Conservation (phyloP, 2,329 filamentous ascomycete genomes). For the Aspergillus sp. region DNA sequence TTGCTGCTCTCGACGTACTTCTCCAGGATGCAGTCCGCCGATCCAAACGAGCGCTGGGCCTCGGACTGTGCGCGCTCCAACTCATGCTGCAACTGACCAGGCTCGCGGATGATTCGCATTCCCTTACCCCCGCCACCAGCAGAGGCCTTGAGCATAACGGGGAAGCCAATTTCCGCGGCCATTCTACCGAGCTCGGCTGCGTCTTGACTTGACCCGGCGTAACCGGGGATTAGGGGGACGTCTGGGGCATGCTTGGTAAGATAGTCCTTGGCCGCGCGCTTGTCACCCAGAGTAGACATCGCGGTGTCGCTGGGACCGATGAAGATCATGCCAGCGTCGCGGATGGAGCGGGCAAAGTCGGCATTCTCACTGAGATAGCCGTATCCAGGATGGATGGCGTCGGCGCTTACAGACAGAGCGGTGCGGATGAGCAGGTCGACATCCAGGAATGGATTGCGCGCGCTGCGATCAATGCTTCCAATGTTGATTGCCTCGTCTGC, state of each 20-base stretch:
- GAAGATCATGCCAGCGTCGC: constrained; percentile 32
- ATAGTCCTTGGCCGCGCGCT: constrained; percentile 17
- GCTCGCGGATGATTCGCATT: constrained; percentile 39
- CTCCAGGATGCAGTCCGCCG: constrained; percentile 45
- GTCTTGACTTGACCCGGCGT: constrained; percentile 22
- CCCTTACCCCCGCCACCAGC: constrained; percentile 51
- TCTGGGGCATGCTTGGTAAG: neutral
- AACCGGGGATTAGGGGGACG: constrained; percentile 1
- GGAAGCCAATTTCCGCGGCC: constrained; percentile 31
- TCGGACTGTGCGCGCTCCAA: constrained; percentile 42
- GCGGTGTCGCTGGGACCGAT: constrained; percentile 32
- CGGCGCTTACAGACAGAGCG: constrained; percentile 21
- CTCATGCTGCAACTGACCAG: constrained; percentile 28
- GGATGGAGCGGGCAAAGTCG: constrained; percentile 27
- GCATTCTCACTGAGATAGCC: constrained; percentile 39
- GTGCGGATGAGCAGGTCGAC: constrained; percentile 29
- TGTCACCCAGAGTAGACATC: constrained; percentile 35
- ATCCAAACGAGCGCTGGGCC: constrained; percentile 45
- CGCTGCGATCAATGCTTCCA: constrained; percentile 20
- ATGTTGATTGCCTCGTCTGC: constrained; percentile 35
- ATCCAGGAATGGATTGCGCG: constrained; percentile 27
- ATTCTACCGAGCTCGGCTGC: constrained; percentile 19
- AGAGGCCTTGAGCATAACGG: constrained; percentile 51
- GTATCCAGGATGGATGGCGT: constrained; percentile 39
- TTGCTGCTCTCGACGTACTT: constrained; percentile 41